Conservation (phyloP, 257 asterid species). For the Solanum sparsipilum region DNA sequence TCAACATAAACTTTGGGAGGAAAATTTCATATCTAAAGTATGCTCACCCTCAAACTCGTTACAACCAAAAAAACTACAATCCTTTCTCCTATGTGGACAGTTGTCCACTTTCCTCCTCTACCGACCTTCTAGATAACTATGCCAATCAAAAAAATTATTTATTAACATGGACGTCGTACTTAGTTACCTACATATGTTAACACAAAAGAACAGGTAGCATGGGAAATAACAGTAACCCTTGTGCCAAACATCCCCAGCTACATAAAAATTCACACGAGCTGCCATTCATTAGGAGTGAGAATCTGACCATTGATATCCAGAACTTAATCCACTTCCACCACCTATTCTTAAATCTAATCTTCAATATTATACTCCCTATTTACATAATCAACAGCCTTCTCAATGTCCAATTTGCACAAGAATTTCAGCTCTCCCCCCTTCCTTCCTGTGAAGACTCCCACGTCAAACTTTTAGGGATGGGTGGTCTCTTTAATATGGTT, state of each 20-base stretch:
- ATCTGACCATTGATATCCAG: not conserved
- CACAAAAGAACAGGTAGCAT: not conserved
- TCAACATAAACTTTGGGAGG: not conserved
- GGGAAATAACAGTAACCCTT: not conserved
- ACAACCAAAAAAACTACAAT: not conserved
- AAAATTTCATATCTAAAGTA: not conserved
- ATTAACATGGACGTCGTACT: not conserved
- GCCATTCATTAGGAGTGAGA: not conserved
- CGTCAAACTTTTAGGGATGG: not conserved
- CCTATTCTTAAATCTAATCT: not conserved
- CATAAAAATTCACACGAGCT: not conserved
- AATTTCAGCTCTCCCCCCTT: not conserved
- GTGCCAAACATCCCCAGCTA: not conserved
- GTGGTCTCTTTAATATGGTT: not conserved
- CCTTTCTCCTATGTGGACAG: not conserved
- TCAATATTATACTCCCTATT: not conserved
- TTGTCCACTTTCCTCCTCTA: not conserved
- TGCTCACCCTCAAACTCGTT: not conserved
- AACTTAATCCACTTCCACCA: not conserved
- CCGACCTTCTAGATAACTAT: not conserved
- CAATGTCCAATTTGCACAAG: not conserved
- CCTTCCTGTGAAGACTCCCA: not conserved
- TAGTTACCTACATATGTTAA: not conserved
- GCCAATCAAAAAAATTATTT: not conserved
- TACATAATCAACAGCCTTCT: not conserved